Base-by-base conservation (phyloP, 2,329 filamentous ascomycete genomes). In the Aspergillus texensis region DNA sequence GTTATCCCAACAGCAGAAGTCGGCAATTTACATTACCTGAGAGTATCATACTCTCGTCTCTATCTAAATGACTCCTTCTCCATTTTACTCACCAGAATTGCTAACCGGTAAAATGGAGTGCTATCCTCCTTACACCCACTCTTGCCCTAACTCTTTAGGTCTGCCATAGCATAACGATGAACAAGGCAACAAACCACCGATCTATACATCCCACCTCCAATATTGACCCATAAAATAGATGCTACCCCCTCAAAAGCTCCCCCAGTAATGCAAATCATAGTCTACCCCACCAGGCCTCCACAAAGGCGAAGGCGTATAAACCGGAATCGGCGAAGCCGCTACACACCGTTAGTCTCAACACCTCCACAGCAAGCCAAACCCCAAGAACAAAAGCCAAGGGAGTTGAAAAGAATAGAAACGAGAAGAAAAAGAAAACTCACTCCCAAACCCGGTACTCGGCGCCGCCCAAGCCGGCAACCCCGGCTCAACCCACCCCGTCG, bases 261-360 rank as follows among this genome's bases (percentile, higher is more conserved):
- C 73, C 73, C 73, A 75, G 21, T 75, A 75, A 59, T 75, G 72
- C 50, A 71, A 62, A 43, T 74, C 62, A 61, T 75, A 75, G 46
- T 74, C 73, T 6, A 70, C 63, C 14, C 72, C 68, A 11, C 69
- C 64, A 2, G 72, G 70, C 43, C 68, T 65, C 77, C 77, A 79
- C 46, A 78, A 64, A 19, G 71, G 68, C 52, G 71, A 69, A 9
- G 77, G 77, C 1, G 70, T 70, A 50, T 75, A 75, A 2, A 75
- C 74, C 0, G 77, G 71, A 9, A 75, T 75, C 0, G 73, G 71
- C 5, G 64, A 63, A n/a, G 68, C 63, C 41, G 71, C 71, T 74
- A 61, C 2, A 1, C 48, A n/a, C 16, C 10, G 6, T 52, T 14
- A 52, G 26, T 45, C 10, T 0, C 32, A 12, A 5, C 32, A 34